Percentiles rank a stretch among this genome's conserved stretches.
Evolutionary conservation across 441 rosid species (phyloP).

Genomic region (Breynia disticha): DNA sequence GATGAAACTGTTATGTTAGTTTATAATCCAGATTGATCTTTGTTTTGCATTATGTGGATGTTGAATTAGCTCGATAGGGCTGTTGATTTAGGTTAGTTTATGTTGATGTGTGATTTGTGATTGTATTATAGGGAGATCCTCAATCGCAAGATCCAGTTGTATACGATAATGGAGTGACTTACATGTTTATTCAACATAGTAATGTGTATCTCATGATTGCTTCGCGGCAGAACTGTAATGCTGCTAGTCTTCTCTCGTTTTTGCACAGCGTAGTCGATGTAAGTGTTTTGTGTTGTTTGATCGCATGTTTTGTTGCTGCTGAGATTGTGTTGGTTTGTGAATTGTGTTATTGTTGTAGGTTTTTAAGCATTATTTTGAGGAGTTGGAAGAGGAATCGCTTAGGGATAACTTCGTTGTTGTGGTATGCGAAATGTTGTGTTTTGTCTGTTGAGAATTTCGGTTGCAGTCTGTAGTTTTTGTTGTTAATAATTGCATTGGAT

Average conservation of each 20-base stretch:
- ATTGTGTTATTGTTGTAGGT: slow-evolving; percentile 37
- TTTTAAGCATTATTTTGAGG: slow-evolving; percentile 94
- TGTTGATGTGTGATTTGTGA: not conserved
- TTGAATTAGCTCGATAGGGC: not conserved
- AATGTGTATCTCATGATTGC: slow-evolving; percentile 88
- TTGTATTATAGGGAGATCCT: slow-evolving; percentile 63
- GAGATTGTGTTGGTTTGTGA: not conserved
- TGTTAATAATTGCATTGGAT: slow-evolving; percentile 4
- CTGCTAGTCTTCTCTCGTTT: slow-evolving; percentile 81
- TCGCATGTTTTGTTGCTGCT: too few species aligned
- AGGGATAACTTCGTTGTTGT: slow-evolving; percentile 98
- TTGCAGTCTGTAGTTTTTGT: not conserved
- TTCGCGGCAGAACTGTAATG: slow-evolving; percentile 89
- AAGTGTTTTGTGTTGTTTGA: slow-evolving; percentile 18
- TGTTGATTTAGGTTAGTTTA: too few species aligned
- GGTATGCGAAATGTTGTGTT: slow-evolving; percentile 37
- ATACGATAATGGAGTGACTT: slow-evolving; percentile 85
- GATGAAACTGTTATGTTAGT: too few species aligned
- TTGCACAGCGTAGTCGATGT: slow-evolving; percentile 91
- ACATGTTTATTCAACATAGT: slow-evolving; percentile 86
- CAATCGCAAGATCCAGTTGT: slow-evolving; percentile 93
- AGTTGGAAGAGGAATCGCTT: slow-evolving; percentile 91
- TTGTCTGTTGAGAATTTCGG: not conserved
- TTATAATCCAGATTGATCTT: too few species aligned
- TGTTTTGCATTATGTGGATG: not conserved